Percentiles rank a stretch among this genome's conserved stretches.
These are phyloP conservation scores for Aspergillus persii DNA, from an alignment of 2,329 filamentous ascomycete genomes.

Conservation along the genomic window DNA sequence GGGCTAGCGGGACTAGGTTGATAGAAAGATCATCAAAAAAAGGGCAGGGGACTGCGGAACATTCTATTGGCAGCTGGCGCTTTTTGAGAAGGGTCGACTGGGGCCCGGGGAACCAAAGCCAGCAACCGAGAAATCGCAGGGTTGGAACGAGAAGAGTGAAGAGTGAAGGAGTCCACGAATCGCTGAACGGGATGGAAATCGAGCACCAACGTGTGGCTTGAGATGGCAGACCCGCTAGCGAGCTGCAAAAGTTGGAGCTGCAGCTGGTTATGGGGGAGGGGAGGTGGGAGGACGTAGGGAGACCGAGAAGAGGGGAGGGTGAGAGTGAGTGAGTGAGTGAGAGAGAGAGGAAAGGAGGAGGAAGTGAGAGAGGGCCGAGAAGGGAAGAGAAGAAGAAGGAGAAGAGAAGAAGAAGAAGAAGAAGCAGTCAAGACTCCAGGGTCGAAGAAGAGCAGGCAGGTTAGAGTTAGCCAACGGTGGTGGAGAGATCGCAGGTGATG, in stretches of 20 bases:
- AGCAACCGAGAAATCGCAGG: conserved; percentile 7
- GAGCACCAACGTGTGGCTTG: conserved; percentile 25
- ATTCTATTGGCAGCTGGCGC: conserved; percentile 10
- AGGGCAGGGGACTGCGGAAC: conserved; percentile 10
- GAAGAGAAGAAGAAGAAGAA: background rate
- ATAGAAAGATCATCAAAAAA: conserved; percentile 13
- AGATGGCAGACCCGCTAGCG: conserved; percentile 25
- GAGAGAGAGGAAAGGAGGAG: conserved; percentile 1
- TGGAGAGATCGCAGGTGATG: background rate
- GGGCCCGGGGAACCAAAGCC: background rate
- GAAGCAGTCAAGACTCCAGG: background rate
- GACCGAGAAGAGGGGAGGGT: background rate
- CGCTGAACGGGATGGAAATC: conserved; percentile 19
- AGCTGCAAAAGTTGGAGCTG: conserved; percentile 14
- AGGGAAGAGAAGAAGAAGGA: conserved; percentile 5
- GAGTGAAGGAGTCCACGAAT: conserved; percentile 9
- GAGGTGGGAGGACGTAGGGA: background rate
- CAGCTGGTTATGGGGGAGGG: background rate
- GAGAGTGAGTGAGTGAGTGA: background rate
- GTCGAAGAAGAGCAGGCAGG: background rate
- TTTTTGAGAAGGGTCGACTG: conserved; percentile 4
- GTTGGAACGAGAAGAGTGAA: conserved; percentile 5
- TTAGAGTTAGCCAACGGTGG: background rate
- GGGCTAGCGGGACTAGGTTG: conserved; percentile 2
- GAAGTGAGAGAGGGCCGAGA: background rate